These are phyloP conservation scores for Tetragonia tetragonoides DNA, from an alignment of 148 eudicot species.

Conservation along the genomic window DNA sequence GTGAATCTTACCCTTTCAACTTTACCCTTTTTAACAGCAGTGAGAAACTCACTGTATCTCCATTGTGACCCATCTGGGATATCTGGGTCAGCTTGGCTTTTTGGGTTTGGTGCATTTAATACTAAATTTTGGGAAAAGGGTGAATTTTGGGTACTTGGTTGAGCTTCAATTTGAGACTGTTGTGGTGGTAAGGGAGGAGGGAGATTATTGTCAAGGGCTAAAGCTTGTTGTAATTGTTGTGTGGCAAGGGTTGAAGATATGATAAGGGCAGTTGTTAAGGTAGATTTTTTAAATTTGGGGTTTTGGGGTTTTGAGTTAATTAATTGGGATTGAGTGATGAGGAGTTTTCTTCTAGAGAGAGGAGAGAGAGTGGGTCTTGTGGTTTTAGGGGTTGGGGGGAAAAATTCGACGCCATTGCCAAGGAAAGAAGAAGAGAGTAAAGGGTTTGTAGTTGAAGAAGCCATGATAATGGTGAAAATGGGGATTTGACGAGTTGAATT, in stretches of 20 bases:
- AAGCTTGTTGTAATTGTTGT: conserved; percentile 10
- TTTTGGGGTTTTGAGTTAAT: background rate
- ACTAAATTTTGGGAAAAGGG: conserved; percentile 58
- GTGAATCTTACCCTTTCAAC: conserved; percentile 86
- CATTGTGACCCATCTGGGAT: conserved; percentile 82
- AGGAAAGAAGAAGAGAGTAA: conserved; percentile 9
- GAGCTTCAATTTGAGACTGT: conserved; percentile 16
- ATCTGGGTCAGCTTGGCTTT: conserved; percentile 42
- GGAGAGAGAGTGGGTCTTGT: background rate
- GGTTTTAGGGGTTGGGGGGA: conserved; percentile 15
- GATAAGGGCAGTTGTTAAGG: background rate
- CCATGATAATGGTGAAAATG: too few species aligned
- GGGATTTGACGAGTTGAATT: background rate
- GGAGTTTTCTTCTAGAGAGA: background rate
- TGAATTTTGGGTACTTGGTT: conserved; percentile 35
- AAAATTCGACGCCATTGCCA: background rate
- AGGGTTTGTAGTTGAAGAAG: background rate
- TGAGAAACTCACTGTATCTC: conserved; percentile 94
- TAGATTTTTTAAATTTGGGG: background rate
- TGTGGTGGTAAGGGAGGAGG: conserved; percentile 9
- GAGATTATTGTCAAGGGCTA: background rate
- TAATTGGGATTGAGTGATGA: conserved; percentile 3
- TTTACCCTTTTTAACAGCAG: conserved; percentile 93
- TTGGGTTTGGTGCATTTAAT: conserved; percentile 77
- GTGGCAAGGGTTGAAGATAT: conserved; percentile 1